Evolutionary conservation across 2,329 filamentous ascomycete species (phyloP).

Genomic region (Cordyceps javanica): DNA sequence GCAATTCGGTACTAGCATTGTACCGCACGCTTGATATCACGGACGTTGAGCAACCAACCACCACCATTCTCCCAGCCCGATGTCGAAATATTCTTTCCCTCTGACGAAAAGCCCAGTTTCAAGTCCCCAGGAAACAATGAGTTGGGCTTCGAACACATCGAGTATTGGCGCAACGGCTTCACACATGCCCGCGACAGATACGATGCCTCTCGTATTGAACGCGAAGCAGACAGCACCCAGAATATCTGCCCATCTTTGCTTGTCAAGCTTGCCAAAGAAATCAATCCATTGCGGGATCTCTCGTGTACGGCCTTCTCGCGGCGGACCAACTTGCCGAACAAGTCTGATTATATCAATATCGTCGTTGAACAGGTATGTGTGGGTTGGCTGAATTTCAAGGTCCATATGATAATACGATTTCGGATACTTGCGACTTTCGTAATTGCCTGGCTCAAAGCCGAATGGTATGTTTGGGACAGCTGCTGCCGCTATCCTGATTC

Average conservation of each 20-base stretch:
- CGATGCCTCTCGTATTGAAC: conserved; percentile 55
- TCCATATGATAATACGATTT: conserved; percentile 60
- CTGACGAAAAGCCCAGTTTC: conserved; percentile 44
- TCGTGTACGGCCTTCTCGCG: conserved; percentile 33
- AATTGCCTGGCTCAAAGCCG: conserved; percentile 65
- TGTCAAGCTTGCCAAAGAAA: conserved; percentile 55
- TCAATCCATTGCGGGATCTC: conserved; percentile 68
- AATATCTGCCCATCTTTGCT: conserved; percentile 57
- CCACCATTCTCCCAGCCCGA: conserved; percentile 58
- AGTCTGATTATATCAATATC: conserved; percentile 37
- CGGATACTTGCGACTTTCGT: conserved; percentile 63
- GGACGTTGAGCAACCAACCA: conserved; percentile 46
- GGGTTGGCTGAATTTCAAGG: conserved; percentile 56
- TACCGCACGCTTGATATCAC: background rate
- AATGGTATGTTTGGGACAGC: conserved; percentile 59
- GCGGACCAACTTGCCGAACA: conserved; percentile 33
- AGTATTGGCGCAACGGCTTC: conserved; percentile 51
- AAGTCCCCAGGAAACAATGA: conserved; percentile 55
- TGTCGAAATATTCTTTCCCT: conserved; percentile 33
- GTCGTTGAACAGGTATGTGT: conserved; percentile 53
- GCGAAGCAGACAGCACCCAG: conserved; percentile 57
- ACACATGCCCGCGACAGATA: conserved; percentile 46
- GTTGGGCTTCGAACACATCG: conserved; percentile 56
- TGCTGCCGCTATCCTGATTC: conserved; percentile 46
- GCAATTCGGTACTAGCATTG: too few species aligned